These are phyloP conservation scores for Xerocomus brunneocitrinus DNA, from an alignment of 768 basidiomycete genomes.

Conservation along the genomic window DNA sequence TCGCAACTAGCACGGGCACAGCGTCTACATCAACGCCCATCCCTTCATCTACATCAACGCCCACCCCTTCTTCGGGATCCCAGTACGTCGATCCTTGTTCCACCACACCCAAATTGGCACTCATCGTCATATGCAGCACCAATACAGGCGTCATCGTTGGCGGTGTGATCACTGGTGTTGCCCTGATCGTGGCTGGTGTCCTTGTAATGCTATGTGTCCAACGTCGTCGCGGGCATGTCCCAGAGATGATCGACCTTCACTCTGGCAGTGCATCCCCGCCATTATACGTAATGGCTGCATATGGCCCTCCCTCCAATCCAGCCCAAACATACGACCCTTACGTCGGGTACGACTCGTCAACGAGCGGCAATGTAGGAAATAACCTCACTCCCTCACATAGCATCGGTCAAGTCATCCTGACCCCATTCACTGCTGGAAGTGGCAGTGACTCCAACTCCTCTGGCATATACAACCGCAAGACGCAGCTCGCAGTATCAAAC, in stretches of 20 bases:
- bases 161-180: slow-evolving; percentile 8
- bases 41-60: background rate
- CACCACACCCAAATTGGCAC: background rate
- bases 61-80: background rate
- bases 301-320: background rate
- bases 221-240: background rate
- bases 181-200: slow-evolving; percentile 4
- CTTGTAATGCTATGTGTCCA: slow-evolving; percentile 11
- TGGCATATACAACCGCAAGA: background rate
- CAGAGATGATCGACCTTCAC: slow-evolving; percentile 8
- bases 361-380: background rate
- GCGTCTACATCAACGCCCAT: background rate
- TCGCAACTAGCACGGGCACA: slow-evolving; percentile 1
- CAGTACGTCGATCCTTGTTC: slow-evolving; percentile 9
- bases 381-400: background rate
- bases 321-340: background rate
- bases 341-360: background rate
- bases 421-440: slow-evolving; percentile 5
- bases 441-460: background rate
- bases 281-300: background rate
- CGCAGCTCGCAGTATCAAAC: slow-evolving; percentile 1
- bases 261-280: background rate
- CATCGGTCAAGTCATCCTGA: background rate
- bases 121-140: background rate
- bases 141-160: slow-evolving; percentile 10